Conservation (phyloP, 441 rosid genomes). For the Pelargonium australe region DNA sequence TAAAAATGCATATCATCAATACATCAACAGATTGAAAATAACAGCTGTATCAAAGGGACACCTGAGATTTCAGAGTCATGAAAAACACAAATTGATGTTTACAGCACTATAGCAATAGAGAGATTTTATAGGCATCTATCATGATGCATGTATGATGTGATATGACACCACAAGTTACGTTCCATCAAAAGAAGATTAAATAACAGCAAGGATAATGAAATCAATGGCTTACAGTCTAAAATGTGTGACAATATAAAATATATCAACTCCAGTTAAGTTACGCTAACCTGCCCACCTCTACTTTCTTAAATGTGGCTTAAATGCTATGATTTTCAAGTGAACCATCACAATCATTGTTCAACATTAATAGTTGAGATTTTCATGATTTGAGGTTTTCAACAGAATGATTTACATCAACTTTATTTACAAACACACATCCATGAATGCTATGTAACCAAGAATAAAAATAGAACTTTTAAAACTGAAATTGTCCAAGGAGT, state of each 20-base stretch:
- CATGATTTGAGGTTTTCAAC: background rate
- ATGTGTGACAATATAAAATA: background rate
- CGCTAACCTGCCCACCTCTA: background rate
- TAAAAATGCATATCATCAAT: slow-evolving; percentile 14
- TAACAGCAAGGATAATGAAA: too few species aligned
- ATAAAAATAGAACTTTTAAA: too few species aligned
- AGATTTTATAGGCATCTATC: too few species aligned
- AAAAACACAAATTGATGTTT: too few species aligned
- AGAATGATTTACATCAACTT: background rate
- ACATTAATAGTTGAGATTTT: background rate
- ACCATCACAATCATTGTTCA: background rate
- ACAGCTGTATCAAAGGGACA: slow-evolving; percentile 19
- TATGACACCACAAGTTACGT: slow-evolving; percentile 8
- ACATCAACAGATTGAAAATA: background rate
- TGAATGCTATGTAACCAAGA: background rate
- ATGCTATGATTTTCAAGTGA: background rate
- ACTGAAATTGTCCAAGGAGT: background rate
- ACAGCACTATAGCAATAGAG: too few species aligned
- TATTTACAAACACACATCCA: background rate
- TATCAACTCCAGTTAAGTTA: background rate
- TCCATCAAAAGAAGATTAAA: slow-evolving; percentile 6
- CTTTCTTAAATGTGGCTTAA: background rate
- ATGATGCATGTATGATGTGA: slow-evolving; percentile 29
- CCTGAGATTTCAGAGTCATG: too few species aligned
- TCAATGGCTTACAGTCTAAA: background rate